Conservation (phyloP, 2,329 filamentous ascomycete species). For the Tympanopsis confertula region DNA sequence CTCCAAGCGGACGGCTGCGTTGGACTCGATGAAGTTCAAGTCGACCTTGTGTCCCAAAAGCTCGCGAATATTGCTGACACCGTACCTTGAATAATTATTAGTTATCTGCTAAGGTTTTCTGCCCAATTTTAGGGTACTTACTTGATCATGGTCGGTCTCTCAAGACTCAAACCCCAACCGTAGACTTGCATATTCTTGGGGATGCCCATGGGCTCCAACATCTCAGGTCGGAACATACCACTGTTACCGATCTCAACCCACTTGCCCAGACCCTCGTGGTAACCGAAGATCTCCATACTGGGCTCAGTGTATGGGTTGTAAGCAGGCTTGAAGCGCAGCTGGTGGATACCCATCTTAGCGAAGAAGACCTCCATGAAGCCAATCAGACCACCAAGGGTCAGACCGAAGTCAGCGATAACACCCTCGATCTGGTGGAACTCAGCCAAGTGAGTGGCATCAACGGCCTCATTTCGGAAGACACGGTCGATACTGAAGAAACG, state of each 20-base stretch:
- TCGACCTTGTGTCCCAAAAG: constrained; percentile 92
- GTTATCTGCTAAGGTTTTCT: constrained; percentile 9
- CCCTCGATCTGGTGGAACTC: constrained; percentile 99
- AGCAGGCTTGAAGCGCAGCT: constrained; percentile 89
- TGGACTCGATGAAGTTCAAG: constrained; percentile 80
- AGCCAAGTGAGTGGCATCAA: constrained; percentile 90
- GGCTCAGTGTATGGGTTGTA: constrained; percentile 95
- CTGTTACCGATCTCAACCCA: constrained; percentile 96
- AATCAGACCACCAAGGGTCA: constrained; percentile 86
- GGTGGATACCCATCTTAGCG: constrained; percentile 79
- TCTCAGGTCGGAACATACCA: constrained; percentile 97
- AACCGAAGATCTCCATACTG: constrained; percentile 96
- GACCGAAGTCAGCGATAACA: constrained; percentile 90
- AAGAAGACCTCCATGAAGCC: constrained; percentile 95
- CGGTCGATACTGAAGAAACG: constrained; percentile 97
- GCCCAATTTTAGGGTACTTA: constrained; percentile 31
- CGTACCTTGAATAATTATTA: constrained; percentile 31
- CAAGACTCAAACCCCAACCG: constrained; percentile 82
- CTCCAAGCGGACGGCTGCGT: constrained; percentile 80
- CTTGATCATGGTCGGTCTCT: constrained; percentile 97
- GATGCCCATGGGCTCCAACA: constrained; percentile 89
- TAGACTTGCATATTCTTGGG: constrained; percentile 87
- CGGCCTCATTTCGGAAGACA: constrained; percentile 94
- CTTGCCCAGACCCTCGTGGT: constrained; percentile 77
- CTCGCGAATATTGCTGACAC: constrained; percentile 81